Percentiles rank a stretch among this genome's conserved stretches.
phyloP scores from a whole-genome alignment of 768 basidiomycete species.

The Boletus tylopilopsis region DNA sequence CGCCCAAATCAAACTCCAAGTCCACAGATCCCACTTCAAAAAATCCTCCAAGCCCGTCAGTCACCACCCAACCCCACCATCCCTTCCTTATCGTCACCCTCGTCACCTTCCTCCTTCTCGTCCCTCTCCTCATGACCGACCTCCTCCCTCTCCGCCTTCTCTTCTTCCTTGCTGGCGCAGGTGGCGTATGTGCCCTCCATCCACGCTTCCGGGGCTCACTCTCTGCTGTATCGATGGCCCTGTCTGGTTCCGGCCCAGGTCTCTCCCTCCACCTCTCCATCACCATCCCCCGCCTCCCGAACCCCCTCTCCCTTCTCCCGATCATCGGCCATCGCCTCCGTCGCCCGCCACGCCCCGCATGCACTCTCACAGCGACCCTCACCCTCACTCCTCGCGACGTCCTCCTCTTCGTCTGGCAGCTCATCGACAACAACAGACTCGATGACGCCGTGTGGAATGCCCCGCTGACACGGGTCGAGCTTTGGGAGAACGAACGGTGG shows the following conservation, averaged over 20 bases:
- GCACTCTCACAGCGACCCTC: conserved; percentile 11
- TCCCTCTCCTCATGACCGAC: conserved; percentile 39
- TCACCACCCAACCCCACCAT: conserved; percentile 24
- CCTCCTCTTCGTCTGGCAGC: conserved; percentile 30
- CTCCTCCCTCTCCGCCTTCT: conserved; percentile 46
- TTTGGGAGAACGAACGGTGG: conserved; percentile 82
- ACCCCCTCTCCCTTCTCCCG: background rate
- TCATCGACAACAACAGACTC: conserved; percentile 64
- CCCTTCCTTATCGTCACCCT: conserved; percentile 38
- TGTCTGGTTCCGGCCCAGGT: conserved; percentile 15
- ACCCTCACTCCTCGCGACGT: conserved; percentile 19
- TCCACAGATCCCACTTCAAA: too few species aligned
- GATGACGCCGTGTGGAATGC: conserved; percentile 61
- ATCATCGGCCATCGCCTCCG: background rate
- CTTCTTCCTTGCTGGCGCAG: conserved; percentile 33
- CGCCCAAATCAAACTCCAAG: conserved; percentile 38
- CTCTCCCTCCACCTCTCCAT: conserved; percentile 16
- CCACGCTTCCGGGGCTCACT: conserved; percentile 4
- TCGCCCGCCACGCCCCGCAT: background rate
- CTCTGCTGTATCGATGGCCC: background rate
- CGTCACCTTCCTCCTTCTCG: conserved; percentile 36
- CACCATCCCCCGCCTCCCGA: conserved; percentile 4
- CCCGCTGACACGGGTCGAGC: conserved; percentile 63
- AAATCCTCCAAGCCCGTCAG: conserved; percentile 13
- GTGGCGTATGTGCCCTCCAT: conserved; percentile 12